Evolutionary conservation across 345 rosid species (phyloP).

Genomic region (Ailanthus altissimus): DNA sequence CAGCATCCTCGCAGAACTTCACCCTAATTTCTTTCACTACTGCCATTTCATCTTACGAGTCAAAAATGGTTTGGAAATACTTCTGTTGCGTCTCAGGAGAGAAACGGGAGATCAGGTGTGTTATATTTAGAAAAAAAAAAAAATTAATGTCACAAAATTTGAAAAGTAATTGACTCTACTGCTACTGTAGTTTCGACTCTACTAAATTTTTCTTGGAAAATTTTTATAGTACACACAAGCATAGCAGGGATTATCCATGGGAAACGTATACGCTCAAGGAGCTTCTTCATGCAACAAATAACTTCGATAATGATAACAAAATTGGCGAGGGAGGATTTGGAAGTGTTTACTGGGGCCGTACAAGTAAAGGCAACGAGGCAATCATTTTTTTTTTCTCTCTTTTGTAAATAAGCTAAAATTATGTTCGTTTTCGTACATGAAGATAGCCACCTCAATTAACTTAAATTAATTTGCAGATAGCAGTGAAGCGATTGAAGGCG

Average conservation of each 20-base stretch:
- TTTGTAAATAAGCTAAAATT: background rate
- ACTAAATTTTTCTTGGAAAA: background rate
- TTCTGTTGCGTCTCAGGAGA: slow-evolving; percentile 25
- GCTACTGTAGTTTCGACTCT: background rate
- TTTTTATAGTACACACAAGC: slow-evolving; percentile 24
- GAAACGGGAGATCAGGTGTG: slow-evolving; percentile 29
- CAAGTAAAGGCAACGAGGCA: slow-evolving; percentile 67
- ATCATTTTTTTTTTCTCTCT: background rate
- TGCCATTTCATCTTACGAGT: background rate
- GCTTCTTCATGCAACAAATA: slow-evolving; percentile 64
- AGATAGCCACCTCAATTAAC: background rate
- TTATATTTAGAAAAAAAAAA: background rate
- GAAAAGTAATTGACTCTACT: background rate
- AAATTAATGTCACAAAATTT: background rate
- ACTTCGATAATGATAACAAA: slow-evolving; percentile 61
- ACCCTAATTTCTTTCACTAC: background rate
- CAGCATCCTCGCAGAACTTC: background rate
- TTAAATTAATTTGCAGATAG: slow-evolving; percentile 43
- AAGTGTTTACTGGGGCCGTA: slow-evolving; percentile 69
- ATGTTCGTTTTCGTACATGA: background rate
- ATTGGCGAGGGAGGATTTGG: slow-evolving; percentile 78
- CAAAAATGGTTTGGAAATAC: slow-evolving; percentile 29
- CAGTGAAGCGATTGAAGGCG: slow-evolving; percentile 66
- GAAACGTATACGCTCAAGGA: slow-evolving; percentile 54
- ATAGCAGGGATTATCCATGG: slow-evolving; percentile 53